Evolutionary conservation across 2,329 filamentous ascomycete genomes (phyloP).

Genomic region (Ceratocystiopsis sp.): DNA sequence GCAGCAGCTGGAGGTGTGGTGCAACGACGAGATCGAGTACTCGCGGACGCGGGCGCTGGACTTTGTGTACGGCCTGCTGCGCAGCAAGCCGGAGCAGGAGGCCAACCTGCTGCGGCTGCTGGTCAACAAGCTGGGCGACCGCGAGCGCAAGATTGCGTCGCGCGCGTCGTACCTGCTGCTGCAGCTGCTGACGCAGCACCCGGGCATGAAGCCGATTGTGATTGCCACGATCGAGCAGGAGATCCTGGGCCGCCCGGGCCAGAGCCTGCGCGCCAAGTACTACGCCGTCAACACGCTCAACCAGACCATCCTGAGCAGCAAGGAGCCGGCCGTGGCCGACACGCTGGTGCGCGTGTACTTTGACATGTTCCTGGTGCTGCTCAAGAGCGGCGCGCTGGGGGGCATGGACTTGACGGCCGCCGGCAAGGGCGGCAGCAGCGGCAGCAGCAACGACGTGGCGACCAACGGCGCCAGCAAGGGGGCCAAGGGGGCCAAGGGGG

Average conservation of each 20-base stretch:
- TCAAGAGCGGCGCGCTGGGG: slow-evolving; percentile 43
- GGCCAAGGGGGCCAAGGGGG: slow-evolving; percentile 10
- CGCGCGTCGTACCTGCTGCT: slow-evolving; percentile 85
- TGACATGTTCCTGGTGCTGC: slow-evolving; percentile 62
- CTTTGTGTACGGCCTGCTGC: slow-evolving; percentile 79
- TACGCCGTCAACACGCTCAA: slow-evolving; percentile 95
- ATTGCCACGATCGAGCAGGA: slow-evolving; percentile 76
- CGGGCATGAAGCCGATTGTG: slow-evolving; percentile 83
- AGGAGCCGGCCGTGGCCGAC: slow-evolving; percentile 66
- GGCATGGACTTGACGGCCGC: slow-evolving; percentile 24
- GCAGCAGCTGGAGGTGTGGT: slow-evolving; percentile 83
- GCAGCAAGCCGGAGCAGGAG: slow-evolving; percentile 94
- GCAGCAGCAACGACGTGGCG: slow-evolving; percentile 4
- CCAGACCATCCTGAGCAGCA: slow-evolving; percentile 79
- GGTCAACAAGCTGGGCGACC: slow-evolving; percentile 93
- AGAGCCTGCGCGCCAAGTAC: slow-evolving; percentile 79
- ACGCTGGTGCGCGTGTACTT: slow-evolving; percentile 85
- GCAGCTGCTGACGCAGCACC: slow-evolving; percentile 76
- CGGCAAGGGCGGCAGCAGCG: slow-evolving; percentile 16
- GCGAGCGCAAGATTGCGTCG: slow-evolving; percentile 88
- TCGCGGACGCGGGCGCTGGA: slow-evolving; percentile 75
- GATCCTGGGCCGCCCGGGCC: slow-evolving; percentile 69
- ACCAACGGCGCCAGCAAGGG: slow-evolving; percentile 9
- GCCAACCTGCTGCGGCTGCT: slow-evolving; percentile 79
- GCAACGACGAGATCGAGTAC: slow-evolving; percentile 88